Conservation (phyloP, 148 eudicot genomes). For the Salicornia ramosissima region DNA sequence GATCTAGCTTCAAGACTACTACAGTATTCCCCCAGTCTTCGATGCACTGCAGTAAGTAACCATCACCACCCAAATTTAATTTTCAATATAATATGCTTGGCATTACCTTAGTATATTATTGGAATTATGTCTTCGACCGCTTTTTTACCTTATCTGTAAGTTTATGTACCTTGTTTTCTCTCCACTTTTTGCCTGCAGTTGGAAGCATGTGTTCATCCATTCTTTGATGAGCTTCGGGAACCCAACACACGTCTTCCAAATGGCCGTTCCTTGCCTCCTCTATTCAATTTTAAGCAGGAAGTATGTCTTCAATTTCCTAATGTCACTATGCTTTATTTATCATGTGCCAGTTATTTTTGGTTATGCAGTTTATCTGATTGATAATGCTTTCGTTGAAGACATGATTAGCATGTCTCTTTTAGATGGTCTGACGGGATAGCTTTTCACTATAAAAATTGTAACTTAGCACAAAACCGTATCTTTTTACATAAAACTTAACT, state of each 20-base stretch:
- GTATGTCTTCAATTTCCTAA: conserved; percentile 41
- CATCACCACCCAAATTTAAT: neutral
- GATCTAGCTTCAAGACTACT: conserved; percentile 86
- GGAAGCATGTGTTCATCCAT: conserved; percentile 90
- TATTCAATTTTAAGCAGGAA: conserved; percentile 90
- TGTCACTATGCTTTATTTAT: neutral
- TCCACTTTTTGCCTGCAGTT: conserved; percentile 41
- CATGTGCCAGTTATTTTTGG: neutral
- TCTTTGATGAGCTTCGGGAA: conserved; percentile 93
- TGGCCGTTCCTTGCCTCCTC: conserved; percentile 82
- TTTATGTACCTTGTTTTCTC: neutral
- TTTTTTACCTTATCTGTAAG: neutral
- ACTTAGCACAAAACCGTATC: too few species aligned
- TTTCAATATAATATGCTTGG: neutral
- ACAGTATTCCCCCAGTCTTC: conserved; percentile 87
- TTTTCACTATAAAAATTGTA: too few species aligned
- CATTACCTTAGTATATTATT: neutral
- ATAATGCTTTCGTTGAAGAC: neutral
- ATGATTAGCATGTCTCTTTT: too few species aligned
- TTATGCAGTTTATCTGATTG: neutral
- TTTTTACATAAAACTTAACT: too few species aligned
- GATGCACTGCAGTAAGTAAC: conserved; percentile 83
- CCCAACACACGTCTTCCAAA: conserved; percentile 92
- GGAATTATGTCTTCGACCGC: neutral
- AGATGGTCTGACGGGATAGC: too few species aligned